phyloP scores from a whole-genome alignment of 345 rosid genomes.

The Citropsis articulata region DNA sequence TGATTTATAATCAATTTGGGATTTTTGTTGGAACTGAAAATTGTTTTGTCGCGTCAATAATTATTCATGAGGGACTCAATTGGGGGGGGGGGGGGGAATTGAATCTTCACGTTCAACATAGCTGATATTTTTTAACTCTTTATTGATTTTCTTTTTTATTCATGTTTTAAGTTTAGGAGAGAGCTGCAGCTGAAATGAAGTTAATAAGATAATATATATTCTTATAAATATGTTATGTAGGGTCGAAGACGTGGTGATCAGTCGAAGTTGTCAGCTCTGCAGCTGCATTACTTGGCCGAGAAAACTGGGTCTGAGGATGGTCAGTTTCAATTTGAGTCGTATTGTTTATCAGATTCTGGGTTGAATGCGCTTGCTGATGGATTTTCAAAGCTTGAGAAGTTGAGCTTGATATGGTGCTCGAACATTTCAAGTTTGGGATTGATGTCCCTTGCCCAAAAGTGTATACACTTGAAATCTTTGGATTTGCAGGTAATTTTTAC shows the following conservation, averaged over 20 bases:
- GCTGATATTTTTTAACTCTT: neutral
- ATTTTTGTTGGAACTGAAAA: neutral
- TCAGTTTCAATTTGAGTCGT: constrained; percentile 31
- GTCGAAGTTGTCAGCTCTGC: constrained; percentile 26
- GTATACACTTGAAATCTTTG: constrained; percentile 59
- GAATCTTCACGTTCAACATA: neutral
- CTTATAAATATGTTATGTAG: constrained; percentile 29
- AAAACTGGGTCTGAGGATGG: constrained; percentile 33
- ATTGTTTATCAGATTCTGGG: constrained; percentile 68
- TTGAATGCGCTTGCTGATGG: constrained; percentile 61
- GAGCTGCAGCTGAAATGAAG: neutral
- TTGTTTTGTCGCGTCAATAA: neutral
- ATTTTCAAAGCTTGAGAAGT: constrained; percentile 62
- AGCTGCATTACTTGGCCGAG: constrained; percentile 23
- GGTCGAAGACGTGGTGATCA: constrained; percentile 41
- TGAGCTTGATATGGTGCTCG: constrained; percentile 90
- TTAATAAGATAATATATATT: neutral
- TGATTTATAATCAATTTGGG: neutral
- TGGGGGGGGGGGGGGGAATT: neutral
- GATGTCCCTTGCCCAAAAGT: constrained; percentile 56
- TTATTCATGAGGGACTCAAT: neutral
- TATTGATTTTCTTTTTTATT: neutral
- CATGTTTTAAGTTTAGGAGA: neutral
- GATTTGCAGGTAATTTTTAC: constrained; percentile 65
- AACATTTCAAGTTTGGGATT: constrained; percentile 67